phyloP scores from a whole-genome alignment of 2,329 filamentous ascomycete genomes.

The Paracoccidioides lutzii region DNA sequence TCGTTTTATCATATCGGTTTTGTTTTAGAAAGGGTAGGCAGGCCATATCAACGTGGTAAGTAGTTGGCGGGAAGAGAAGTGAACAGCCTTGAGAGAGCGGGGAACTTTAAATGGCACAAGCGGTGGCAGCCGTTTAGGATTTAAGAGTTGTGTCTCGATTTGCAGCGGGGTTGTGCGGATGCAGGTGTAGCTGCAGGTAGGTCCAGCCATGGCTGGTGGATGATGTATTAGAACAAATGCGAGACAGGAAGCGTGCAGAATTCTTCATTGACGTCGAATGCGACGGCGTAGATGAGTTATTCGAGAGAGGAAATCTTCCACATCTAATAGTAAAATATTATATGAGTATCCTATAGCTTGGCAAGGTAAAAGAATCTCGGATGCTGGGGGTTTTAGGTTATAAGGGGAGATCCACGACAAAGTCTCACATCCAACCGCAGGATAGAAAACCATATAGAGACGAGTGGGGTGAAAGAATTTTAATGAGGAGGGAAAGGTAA shows the following conservation, averaged over 20 bases:
- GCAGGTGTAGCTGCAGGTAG: too few relatives aligned
- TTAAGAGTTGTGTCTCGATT: too few relatives aligned
- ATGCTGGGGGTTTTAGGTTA: background rate
- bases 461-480: constrained; percentile 7
- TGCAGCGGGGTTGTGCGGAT: too few relatives aligned
- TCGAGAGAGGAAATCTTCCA: constrained; percentile 24
- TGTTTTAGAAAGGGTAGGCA: too few relatives aligned
- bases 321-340: constrained; percentile 19
- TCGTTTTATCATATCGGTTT: background rate
- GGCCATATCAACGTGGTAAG: too few relatives aligned
- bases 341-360: background rate
- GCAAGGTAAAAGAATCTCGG: background rate
- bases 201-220: background rate
- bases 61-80: too few relatives aligned
- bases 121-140: too few relatives aligned
- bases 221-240: background rate
- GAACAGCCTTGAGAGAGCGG: too few relatives aligned
- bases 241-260: background rate
- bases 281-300: constrained; percentile 18
- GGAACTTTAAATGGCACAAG: too few relatives aligned
- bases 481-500: background rate
- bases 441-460: background rate
- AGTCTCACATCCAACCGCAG: background rate
- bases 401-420: background rate
- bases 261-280: background rate